Conservation (phyloP, 2,329 filamentous ascomycete genomes). For the Colletotrichum sp. region DNA sequence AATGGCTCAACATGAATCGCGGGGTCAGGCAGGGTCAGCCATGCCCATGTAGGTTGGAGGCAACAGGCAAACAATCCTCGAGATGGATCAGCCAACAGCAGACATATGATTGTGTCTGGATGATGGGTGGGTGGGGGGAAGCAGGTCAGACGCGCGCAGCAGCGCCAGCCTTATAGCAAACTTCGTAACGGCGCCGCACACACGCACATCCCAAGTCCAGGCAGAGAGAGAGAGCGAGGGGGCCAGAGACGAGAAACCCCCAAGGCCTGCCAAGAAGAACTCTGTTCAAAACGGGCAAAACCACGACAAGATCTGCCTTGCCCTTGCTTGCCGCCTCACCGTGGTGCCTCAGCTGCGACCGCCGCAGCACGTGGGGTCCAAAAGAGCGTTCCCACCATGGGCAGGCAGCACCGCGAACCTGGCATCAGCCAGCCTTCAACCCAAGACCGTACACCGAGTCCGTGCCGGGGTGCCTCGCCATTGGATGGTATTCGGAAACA, state of each 20-base stretch:
- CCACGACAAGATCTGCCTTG: neutral
- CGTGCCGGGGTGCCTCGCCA: neutral
- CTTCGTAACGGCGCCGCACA: neutral
- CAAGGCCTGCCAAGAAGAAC: neutral
- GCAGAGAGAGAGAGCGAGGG: neutral
- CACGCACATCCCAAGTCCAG: neutral
- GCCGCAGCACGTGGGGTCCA: neutral
- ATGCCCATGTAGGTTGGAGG: neutral
- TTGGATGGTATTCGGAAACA: neutral
- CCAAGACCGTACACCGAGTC: neutral
- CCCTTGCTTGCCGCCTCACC: neutral
- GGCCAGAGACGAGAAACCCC: neutral
- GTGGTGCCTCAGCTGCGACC: neutral
- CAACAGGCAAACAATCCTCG: neutral
- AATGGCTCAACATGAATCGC: neutral
- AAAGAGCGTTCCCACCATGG: neutral
- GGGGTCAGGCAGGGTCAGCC: constrained; percentile 8
- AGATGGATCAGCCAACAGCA: neutral
- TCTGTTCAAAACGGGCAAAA: neutral
- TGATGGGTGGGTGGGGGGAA: neutral
- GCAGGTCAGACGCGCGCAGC: neutral
- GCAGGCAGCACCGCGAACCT: neutral
- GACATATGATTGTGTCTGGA: neutral
- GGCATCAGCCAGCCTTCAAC: neutral
- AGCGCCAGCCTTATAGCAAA: neutral